phyloP scores from a whole-genome alignment of 2,329 filamentous ascomycete genomes.

The Hymenoscyphus infarciens region DNA sequence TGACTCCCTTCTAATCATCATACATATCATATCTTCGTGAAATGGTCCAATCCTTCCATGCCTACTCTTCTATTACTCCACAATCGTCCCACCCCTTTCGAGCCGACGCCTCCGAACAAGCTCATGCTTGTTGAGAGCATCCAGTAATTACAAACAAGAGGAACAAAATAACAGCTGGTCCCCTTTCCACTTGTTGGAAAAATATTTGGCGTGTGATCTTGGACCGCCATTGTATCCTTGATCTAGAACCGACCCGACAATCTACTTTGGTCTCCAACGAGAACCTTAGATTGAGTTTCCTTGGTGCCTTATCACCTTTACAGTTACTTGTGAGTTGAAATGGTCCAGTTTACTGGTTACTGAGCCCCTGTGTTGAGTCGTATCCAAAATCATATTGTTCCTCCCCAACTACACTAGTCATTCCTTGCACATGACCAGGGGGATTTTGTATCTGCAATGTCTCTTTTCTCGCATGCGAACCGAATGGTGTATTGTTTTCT shows the following conservation, averaged over 20 bases:
- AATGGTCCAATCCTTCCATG: background rate
- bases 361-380: slow-evolving; percentile 13
- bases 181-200: no score
- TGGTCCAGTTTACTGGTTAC: background rate
- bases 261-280: background rate
- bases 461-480: background rate
- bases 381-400: slow-evolving; percentile 20
- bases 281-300: background rate
- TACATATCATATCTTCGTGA: background rate
- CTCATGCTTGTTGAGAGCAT: no score
- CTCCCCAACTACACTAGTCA: slow-evolving; percentile 14
- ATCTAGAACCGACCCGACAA: no score
- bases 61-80: background rate
- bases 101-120: no score
- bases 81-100: no score
- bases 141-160: no score
- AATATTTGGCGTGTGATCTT: no score
- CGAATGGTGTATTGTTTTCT: slow-evolving; percentile 6
- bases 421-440: slow-evolving; percentile 12
- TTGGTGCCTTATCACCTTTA: background rate
- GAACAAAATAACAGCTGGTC: no score
- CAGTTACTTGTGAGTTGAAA: background rate
- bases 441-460: background rate
- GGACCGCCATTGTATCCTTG: no score
- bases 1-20: background rate